A percentile compares a stretch with the other conserved stretches of the same genome.
phyloP scores from a whole-genome alignment of 2,329 filamentous ascomycete genomes.

The Colletotrichum sp. region DNA sequence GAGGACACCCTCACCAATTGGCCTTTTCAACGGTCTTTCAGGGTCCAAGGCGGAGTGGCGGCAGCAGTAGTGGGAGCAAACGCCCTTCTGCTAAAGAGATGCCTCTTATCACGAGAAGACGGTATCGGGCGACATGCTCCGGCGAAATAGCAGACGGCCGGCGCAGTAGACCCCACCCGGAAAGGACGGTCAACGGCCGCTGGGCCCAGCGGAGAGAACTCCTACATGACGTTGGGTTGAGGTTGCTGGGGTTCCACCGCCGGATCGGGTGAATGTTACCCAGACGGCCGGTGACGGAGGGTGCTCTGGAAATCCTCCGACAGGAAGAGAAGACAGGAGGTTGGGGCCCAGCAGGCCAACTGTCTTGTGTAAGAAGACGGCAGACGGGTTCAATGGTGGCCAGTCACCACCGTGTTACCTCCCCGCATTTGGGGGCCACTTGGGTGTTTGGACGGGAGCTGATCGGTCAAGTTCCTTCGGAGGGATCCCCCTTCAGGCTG shows the following conservation, averaged over 20 bases:
- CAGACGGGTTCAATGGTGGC: neutral
- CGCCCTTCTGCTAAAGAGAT: neutral
- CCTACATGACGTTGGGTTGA: slow-evolving; percentile 1
- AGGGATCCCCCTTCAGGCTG: neutral
- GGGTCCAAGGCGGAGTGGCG: neutral
- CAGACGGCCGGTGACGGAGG: slow-evolving; percentile 8
- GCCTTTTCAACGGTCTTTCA: neutral
- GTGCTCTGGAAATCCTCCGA: neutral
- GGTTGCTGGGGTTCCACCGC: slow-evolving; percentile 8
- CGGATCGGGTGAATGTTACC: slow-evolving; percentile 3
- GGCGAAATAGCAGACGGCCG: neutral
- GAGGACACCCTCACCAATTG: neutral
- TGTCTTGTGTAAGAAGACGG: neutral
- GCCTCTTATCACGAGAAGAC: neutral
- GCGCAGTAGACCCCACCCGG: neutral
- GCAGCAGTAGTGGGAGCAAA: neutral
- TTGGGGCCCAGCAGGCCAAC: neutral
- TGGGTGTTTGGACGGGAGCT: neutral
- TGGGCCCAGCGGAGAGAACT: neutral
- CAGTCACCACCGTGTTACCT: neutral
- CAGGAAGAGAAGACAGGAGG: neutral
- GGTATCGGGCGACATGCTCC: neutral
- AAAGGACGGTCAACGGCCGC: neutral
- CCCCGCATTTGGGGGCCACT: neutral
- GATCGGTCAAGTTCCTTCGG: neutral